Conservation (phyloP, 257 asterid genomes). For the Solanum chaucha region DNA sequence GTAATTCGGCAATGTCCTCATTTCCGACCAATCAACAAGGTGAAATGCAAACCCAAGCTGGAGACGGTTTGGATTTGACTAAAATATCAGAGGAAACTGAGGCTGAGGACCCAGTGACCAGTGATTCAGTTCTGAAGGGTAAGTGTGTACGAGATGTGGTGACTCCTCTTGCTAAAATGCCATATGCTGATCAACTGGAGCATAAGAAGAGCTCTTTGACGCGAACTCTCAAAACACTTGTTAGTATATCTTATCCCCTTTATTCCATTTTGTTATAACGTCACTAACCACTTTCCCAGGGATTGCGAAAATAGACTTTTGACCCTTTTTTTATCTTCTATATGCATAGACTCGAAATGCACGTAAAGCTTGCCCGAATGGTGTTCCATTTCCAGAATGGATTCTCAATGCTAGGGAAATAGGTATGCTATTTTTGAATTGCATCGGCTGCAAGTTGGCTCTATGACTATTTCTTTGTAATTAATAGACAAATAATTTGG, state of each 20-base stretch:
- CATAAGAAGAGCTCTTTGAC: slow-evolving; percentile 60
- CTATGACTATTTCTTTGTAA: background rate
- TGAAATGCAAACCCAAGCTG: slow-evolving; percentile 16
- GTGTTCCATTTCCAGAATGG: slow-evolving; percentile 89
- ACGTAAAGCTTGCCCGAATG: slow-evolving; percentile 86
- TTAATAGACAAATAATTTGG: background rate
- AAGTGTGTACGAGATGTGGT: slow-evolving; percentile 76
- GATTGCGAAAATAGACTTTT: background rate
- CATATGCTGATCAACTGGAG: slow-evolving; percentile 83
- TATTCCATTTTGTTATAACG: background rate
- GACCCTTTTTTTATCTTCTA: background rate
- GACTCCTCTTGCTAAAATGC: slow-evolving; percentile 93
- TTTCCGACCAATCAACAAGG: slow-evolving; percentile 1
- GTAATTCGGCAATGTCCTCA: slow-evolving; percentile 16
- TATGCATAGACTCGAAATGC: slow-evolving; percentile 73
- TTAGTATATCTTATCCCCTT: slow-evolving; percentile 17
- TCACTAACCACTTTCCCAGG: background rate
- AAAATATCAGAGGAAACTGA: slow-evolving; percentile 17
- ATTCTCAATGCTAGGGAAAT: slow-evolving; percentile 73
- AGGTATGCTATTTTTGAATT: slow-evolving; percentile 36
- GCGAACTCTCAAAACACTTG: slow-evolving; percentile 72
- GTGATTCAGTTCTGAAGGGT: slow-evolving; percentile 31
- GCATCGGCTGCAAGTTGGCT: background rate
- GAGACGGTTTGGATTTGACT: slow-evolving; percentile 6
- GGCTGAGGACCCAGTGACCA: slow-evolving; percentile 22